phyloP scores from a whole-genome alignment of 305 asterid genomes.

The Fraxinus sp. region DNA sequence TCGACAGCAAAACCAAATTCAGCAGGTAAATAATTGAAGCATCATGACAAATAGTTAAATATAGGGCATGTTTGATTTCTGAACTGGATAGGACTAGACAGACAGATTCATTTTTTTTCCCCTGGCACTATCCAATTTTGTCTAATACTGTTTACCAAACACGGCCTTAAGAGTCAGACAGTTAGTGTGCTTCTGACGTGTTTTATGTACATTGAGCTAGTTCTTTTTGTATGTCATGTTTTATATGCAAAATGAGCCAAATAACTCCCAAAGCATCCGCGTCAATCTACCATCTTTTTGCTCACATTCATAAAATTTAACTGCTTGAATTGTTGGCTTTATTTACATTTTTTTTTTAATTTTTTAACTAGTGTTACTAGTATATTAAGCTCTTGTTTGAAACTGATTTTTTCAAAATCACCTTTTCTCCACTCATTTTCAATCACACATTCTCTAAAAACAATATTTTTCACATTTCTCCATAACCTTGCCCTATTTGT shows the following conservation, averaged over 20 bases:
- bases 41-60: conserved; percentile 8
- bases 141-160: neutral
- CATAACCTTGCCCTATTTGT: neutral
- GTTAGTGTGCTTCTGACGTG: neutral
- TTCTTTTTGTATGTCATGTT: neutral
- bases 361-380: neutral
- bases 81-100: neutral
- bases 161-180: neutral
- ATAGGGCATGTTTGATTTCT: conserved; percentile 4
- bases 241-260: neutral
- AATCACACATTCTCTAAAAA: neutral
- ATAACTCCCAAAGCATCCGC: neutral
- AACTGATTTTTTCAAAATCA: neutral
- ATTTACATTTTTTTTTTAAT: neutral
- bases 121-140: neutral
- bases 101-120: neutral
- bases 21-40: conserved; percentile 55
- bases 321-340: neutral
- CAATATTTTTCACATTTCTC: neutral
- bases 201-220: neutral
- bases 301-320: neutral
- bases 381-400: neutral
- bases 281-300: neutral
- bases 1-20: conserved; percentile 86
- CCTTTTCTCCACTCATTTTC: neutral